A percentile compares a stretch with the other conserved stretches of the same genome.
Conservation (phyloP, 495 filamentous ascomycete genomes). For the Aspergillus saccharolyticus region DNA sequence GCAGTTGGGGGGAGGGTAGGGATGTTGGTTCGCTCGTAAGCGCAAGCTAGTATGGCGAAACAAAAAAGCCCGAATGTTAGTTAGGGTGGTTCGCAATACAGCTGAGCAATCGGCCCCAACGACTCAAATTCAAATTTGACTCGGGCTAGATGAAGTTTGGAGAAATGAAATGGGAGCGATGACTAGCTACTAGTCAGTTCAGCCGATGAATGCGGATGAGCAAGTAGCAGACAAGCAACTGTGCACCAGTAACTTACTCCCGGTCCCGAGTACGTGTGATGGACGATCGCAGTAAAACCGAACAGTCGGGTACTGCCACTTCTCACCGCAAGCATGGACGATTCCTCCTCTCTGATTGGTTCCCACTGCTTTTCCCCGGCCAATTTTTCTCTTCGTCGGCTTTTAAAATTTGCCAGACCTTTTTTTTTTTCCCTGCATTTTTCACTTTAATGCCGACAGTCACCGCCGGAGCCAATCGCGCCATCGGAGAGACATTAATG, state of each 20-base stretch:
- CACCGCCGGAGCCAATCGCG: conserved; percentile 25
- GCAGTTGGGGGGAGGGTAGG: too few relatives aligned
- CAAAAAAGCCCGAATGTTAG: not conserved
- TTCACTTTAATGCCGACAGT: conserved; percentile 14
- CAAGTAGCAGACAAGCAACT: not conserved
- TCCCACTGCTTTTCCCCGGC: not conserved
- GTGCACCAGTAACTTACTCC: too few relatives aligned
- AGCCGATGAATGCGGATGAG: not conserved
- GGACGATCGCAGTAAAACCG: too few relatives aligned
- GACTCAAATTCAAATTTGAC: not conserved
- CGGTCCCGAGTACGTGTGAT: too few relatives aligned
- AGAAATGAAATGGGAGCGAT: too few relatives aligned
- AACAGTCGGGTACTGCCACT: not conserved
- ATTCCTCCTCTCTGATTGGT: not conserved
- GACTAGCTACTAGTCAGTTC: not conserved
- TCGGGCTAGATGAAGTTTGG: not conserved
- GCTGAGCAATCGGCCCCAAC: too few relatives aligned
- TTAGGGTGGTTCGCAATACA: not conserved
- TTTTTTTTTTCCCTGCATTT: conserved; percentile 4
- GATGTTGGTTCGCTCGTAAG: not conserved
- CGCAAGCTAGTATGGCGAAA: not conserved
- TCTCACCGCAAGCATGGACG: conserved; percentile 15
- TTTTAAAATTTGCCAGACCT: not conserved
- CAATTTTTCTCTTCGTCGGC: conserved; percentile 4
- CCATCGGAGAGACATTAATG: conserved; percentile 29